Conservation (phyloP, 1,284 basidiomycete genomes). For the Ustilago xerochloae region DNA sequence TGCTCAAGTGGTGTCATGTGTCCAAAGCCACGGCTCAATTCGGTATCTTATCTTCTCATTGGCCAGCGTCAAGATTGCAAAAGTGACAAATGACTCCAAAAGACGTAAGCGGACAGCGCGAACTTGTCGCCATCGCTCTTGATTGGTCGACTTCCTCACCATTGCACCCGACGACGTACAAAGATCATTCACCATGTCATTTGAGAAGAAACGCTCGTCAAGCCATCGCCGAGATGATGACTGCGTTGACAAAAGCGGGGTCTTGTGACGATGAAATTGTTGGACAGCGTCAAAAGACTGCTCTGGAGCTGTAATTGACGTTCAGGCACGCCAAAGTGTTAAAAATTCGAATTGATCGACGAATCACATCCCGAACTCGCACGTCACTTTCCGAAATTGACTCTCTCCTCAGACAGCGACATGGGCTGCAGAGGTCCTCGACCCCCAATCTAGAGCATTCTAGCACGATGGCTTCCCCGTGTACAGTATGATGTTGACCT, state of each 20-base stretch:
- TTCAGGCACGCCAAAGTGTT: constrained; percentile 1
- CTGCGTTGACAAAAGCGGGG: neutral
- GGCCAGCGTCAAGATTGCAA: neutral
- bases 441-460: constrained; percentile 29
- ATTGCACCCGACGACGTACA: neutral
- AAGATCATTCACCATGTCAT: neutral
- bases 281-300: neutral
- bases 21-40: constrained; percentile 7
- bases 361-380: constrained; percentile 28
- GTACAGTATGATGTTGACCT: neutral
- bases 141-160: neutral
- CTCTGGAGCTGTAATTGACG: neutral
- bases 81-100: neutral
- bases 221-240: neutral
- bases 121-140: neutral
- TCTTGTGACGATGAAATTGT: neutral
- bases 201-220: neutral
- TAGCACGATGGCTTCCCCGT: constrained; percentile 20
- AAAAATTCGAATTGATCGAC: constrained; percentile 43
- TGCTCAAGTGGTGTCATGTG: constrained; percentile 34
- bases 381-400: constrained; percentile 8
- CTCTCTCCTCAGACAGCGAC: neutral
- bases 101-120: neutral
- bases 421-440: constrained; percentile 23
- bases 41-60: constrained; percentile 4